Percentiles rank a stretch among this genome's conserved stretches.
These are phyloP conservation scores for Sclerotiophoma versabilis DNA, from an alignment of 2,329 filamentous ascomycete genomes.

Conservation along the genomic window DNA sequence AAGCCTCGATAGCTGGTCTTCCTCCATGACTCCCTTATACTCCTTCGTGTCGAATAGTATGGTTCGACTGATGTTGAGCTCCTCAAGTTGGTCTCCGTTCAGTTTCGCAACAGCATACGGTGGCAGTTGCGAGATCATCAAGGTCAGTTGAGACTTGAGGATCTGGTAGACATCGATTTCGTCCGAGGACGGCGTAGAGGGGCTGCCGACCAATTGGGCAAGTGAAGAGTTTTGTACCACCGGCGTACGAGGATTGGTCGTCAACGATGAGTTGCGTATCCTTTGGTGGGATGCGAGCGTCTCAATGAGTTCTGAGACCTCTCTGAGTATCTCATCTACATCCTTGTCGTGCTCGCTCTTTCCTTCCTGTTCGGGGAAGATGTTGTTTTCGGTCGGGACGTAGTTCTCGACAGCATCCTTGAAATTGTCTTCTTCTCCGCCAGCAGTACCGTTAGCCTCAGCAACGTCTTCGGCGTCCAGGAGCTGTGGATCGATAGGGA, in stretches of 20 bases:
- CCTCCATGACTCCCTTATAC: slow-evolving; percentile 81
- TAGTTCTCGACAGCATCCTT: slow-evolving; percentile 50
- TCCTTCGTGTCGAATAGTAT: slow-evolving; percentile 76
- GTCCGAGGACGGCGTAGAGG: slow-evolving; percentile 68
- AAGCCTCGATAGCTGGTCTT: slow-evolving; percentile 68
- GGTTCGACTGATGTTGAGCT: slow-evolving; percentile 81
- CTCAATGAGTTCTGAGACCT: slow-evolving; percentile 78
- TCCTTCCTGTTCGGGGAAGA: slow-evolving; percentile 32
- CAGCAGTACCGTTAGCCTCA: slow-evolving; percentile 43
- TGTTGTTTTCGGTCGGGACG: slow-evolving; percentile 36
- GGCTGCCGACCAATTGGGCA: slow-evolving; percentile 60
- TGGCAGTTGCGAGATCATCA: slow-evolving; percentile 77
- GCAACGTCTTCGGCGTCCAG: slow-evolving; percentile 48
- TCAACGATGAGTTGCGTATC: slow-evolving; percentile 75
- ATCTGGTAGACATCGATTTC: slow-evolving; percentile 71
- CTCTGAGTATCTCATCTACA: slow-evolving; percentile 72
- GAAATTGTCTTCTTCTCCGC: slow-evolving; percentile 48
- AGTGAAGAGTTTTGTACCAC: slow-evolving; percentile 72
- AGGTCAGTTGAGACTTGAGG: slow-evolving; percentile 75
- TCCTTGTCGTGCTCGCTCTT: slow-evolving; percentile 64
- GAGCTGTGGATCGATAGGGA: slow-evolving; percentile 61
- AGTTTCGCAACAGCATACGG: slow-evolving; percentile 87
- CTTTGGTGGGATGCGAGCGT: slow-evolving; percentile 80
- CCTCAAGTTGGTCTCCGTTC: slow-evolving; percentile 83
- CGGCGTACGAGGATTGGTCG: slow-evolving; percentile 69